Evolutionary conservation across 495 filamentous ascomycete genomes (phyloP).

Genomic region (Chaetomium fimeti): DNA sequence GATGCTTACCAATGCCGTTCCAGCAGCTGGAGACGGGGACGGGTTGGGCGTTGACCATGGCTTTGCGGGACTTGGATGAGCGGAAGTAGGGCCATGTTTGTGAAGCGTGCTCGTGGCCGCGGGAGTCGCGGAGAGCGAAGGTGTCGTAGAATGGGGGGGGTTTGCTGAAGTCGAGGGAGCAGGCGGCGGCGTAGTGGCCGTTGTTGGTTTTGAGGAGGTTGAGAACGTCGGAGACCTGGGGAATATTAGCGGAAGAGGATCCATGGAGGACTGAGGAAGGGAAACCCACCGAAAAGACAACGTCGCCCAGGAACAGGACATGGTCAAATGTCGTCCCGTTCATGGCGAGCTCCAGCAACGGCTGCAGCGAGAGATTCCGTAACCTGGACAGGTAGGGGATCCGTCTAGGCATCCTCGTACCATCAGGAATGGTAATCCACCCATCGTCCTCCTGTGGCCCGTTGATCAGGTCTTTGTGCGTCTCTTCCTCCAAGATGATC

Average conservation of each 20-base stretch:
- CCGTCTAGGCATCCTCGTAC: constrained; percentile 54
- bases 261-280: neutral
- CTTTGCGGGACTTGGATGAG: constrained; percentile 55
- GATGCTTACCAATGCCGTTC: constrained; percentile 65
- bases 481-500: constrained; percentile 55
- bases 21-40: constrained; percentile 76
- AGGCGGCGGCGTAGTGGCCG: constrained; percentile 76
- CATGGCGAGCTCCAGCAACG: constrained; percentile 49
- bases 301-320: constrained; percentile 73
- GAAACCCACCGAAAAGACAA: constrained; percentile 64
- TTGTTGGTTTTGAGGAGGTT: constrained; percentile 69
- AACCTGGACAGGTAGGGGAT: constrained; percentile 67
- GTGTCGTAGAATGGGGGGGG: constrained; percentile 77
- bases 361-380: constrained; percentile 57
- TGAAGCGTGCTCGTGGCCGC: constrained; percentile 60
- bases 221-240: constrained; percentile 54
- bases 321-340: constrained; percentile 60
- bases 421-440: constrained; percentile 57
- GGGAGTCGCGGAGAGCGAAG: constrained; percentile 73
- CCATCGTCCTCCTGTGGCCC: constrained; percentile 46
- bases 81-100: constrained; percentile 79
- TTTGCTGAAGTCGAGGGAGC: constrained; percentile 71
- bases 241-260: constrained; percentile 8
- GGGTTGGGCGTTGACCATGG: constrained; percentile 54
- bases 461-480: constrained; percentile 58